Conservation (phyloP, 179 eudicot species). For the Kewa caespitosa region DNA sequence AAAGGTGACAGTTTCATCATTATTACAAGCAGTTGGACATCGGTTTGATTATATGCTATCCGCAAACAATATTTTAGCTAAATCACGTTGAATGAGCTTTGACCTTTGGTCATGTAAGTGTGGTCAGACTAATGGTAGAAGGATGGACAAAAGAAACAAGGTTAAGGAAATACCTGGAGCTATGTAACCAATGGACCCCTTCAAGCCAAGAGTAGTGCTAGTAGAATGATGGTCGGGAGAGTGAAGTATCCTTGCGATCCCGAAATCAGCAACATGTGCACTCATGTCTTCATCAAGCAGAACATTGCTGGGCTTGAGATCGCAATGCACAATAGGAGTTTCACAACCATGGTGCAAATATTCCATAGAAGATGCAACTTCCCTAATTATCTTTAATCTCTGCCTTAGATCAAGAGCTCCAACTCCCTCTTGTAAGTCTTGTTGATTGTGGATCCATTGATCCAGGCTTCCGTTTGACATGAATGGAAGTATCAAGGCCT, state of each 20-base stretch:
- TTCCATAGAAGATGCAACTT: conserved; percentile 24
- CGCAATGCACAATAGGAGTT: conserved; percentile 30
- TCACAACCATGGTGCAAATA: conserved; percentile 31
- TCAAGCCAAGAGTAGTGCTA: conserved; percentile 24
- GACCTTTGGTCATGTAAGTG: not conserved
- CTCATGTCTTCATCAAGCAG: conserved; percentile 25
- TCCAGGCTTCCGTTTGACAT: conserved; percentile 25
- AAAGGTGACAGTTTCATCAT: too few species aligned
- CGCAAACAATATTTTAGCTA: too few species aligned
- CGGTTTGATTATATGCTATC: too few species aligned
- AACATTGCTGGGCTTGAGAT: conserved; percentile 35
- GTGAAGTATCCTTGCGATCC: conserved; percentile 26
- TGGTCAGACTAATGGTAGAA: too few species aligned
- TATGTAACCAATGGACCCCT: conserved; percentile 27
- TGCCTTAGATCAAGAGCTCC: conserved; percentile 9
- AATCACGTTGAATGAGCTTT: too few species aligned
- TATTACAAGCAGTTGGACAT: too few species aligned
- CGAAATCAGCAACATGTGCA: conserved; percentile 34
- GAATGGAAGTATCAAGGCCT: conserved; percentile 20
- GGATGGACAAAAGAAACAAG: not conserved
- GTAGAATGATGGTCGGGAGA: conserved; percentile 3
- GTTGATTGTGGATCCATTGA: conserved; percentile 13
- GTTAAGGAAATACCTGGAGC: conserved; percentile 25
- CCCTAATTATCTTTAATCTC: conserved; percentile 22
- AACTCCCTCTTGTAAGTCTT: not conserved